Base-by-base conservation (phyloP, 2,329 filamentous ascomycete species). In the Parastagonospora nodorum region DNA sequence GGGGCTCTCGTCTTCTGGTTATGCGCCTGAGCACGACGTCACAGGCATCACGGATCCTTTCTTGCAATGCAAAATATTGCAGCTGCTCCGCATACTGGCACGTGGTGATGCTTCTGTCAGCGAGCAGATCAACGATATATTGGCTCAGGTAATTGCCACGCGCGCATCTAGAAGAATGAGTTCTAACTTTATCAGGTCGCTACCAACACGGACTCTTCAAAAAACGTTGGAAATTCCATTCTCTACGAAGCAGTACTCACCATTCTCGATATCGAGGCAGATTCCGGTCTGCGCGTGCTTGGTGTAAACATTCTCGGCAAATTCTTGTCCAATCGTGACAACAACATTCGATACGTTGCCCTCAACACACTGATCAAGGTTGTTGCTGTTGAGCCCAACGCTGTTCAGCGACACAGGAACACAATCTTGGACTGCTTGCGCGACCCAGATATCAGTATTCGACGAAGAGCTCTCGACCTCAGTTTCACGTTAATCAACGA, bases 401-500 rank as follows among this genome's bases (percentile, higher is more conserved):
- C 94, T 3, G 94, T 99, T 2, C 94, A 99, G 74, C 84, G 94
- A 70, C 94, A 99, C 74, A 86, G 95, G 48, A 99, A 97, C 77
- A 99, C 94, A 1, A 97, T 99, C 55, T 79, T 99, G 31, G 94
- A 99, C 74, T 99, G 94, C 76, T 78, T 99, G 53, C 85, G 95
- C 58, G 94, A 99, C 70, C 94, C 95, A 1, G 94, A 99, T 78
- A 97, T 99, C 74, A 97, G 93, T 77, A 99, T 99, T 67, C 85
- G 95, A 67, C 84, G 94, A 68, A 86, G 94, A 75, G 94, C 94
- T n/a, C 82, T 99, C 33, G 94, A 99, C 71, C 85, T 99, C 50
- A 97, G 94, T 75, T 99, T 99, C 71, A 99, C 95, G 4, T 80
- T 99, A 45, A 97, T 99, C 76, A 97, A 99, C 72, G 94, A 97